A percentile compares a stretch with the other conserved stretches of the same genome.
Evolutionary conservation across 352 stramenopile species (phyloP).

Genomic region (Globisporangium splendens): DNA sequence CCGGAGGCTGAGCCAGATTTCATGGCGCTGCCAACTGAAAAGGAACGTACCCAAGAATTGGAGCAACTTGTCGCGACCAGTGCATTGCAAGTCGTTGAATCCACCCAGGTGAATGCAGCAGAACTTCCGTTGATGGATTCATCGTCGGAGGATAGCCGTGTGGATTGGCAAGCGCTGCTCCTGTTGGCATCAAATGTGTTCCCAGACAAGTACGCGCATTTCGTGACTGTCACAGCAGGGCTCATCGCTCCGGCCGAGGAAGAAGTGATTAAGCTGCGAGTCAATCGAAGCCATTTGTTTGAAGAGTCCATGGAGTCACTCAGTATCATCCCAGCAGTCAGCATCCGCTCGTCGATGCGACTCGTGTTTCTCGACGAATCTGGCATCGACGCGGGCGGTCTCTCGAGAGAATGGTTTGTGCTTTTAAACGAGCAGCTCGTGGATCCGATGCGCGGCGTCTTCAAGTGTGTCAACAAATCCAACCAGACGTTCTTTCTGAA

Average conservation of each 20-base stretch:
- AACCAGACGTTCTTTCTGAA: conserved; percentile 58
- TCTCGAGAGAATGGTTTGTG: conserved; percentile 78
- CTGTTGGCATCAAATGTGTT: conserved; percentile 26
- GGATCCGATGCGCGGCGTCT: conserved; percentile 29
- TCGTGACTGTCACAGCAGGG: conserved; percentile 32
- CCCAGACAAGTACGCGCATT: conserved; percentile 48
- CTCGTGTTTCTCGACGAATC: conserved; percentile 70
- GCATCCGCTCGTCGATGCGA: conserved; percentile 11
- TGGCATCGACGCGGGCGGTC: conserved; percentile 64
- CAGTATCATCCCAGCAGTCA: too few species aligned
- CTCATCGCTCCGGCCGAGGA: conserved; percentile 37
- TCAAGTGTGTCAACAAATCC: conserved; percentile 36
- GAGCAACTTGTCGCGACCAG: background rate
- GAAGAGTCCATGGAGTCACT: conserved; percentile 43
- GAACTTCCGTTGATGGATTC: background rate
- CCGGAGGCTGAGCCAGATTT: too few species aligned
- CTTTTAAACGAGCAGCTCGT: conserved; percentile 53
- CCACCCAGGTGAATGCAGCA: background rate
- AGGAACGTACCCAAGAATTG: background rate
- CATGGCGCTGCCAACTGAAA: too few species aligned
- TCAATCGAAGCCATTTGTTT: conserved; percentile 39
- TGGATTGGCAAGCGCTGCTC: conserved; percentile 21
- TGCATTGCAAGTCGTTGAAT: background rate
- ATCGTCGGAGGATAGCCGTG: background rate
- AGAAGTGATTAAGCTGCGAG: conserved; percentile 36